Conservation (phyloP, 208 protist genomes). For the Sergeia podlipaevii region DNA sequence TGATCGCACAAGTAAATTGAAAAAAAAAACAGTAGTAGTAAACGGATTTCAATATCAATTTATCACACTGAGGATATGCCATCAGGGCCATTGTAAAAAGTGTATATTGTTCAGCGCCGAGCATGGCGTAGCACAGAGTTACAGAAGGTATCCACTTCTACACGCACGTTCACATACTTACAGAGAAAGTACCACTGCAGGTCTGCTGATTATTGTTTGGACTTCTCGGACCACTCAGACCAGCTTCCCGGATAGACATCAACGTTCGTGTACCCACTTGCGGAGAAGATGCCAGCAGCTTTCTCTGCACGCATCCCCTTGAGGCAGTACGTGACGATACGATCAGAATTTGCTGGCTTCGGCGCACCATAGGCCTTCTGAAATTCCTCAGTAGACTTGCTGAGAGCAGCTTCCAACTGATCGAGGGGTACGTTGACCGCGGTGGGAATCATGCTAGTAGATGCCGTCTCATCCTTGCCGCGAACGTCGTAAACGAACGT, state of each 20-base stretch:
- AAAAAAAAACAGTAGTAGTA: too few relatives aligned
- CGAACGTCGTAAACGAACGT: slow-evolving; percentile 67
- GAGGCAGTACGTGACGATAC: slow-evolving; percentile 70
- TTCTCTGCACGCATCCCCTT: slow-evolving; percentile 46
- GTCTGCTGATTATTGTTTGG: slow-evolving; percentile 17
- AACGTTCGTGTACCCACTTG: slow-evolving; percentile 48
- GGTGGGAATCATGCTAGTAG: slow-evolving; percentile 45
- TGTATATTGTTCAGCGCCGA: too few relatives aligned
- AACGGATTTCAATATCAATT: too few relatives aligned
- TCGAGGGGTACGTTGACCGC: slow-evolving; percentile 60
- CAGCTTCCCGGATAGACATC: slow-evolving; percentile 73
- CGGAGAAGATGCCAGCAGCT: slow-evolving; percentile 25
- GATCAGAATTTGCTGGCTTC: slow-evolving; percentile 40
- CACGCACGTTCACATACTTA: too few relatives aligned
- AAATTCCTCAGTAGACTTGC: slow-evolving; percentile 38
- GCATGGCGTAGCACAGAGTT: too few relatives aligned
- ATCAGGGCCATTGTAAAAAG: too few relatives aligned
- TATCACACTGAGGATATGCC: too few relatives aligned
- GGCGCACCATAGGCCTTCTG: slow-evolving; percentile 20
- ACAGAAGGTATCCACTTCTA: too few relatives aligned
- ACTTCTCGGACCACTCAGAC: slow-evolving; percentile 59
- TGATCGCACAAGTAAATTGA: too few relatives aligned
- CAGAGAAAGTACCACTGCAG: too few relatives aligned
- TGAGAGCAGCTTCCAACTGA: slow-evolving; percentile 41
- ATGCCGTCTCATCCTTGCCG: slow-evolving; percentile 35